Evolutionary conservation across 1,284 basidiomycete species (phyloP).

Genomic region (Trametes versicolor): DNA sequence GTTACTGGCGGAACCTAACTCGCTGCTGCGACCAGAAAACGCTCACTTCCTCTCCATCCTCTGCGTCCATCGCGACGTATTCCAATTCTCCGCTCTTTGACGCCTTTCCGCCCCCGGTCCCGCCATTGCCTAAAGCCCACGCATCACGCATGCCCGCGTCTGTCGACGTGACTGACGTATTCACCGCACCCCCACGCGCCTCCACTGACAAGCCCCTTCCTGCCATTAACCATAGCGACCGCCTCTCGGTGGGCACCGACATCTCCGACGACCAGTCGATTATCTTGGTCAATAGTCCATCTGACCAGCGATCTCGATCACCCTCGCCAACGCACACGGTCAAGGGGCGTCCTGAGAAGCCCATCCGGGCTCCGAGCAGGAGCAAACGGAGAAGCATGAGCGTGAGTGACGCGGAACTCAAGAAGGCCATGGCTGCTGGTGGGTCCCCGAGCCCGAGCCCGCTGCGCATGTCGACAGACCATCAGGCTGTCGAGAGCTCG

Average conservation of each 20-base stretch:
- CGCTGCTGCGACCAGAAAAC: constrained; percentile 51
- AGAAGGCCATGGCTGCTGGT: constrained; percentile 51
- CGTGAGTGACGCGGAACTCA: constrained; percentile 71
- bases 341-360: constrained; percentile 34
- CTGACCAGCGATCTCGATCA: constrained; percentile 47
- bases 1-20: constrained; percentile 16
- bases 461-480: constrained; percentile 43
- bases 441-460: constrained; percentile 48
- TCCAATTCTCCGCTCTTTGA: constrained; percentile 51
- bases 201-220: constrained; percentile 67
- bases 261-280: constrained; percentile 59
- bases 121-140: constrained; percentile 65
- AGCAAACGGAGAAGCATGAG: constrained; percentile 79
- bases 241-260: constrained; percentile 51
- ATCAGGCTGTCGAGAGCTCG: constrained; percentile 42
- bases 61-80: constrained; percentile 46
- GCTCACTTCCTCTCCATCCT: constrained; percentile 51
- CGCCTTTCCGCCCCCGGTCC: constrained; percentile 74
- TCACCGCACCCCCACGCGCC: constrained; percentile 49
- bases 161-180: constrained; percentile 60
- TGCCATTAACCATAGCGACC: constrained; percentile 52
- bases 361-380: constrained; percentile 45
- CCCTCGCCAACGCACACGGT: constrained; percentile 47
- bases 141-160: constrained; percentile 45
- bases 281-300: constrained; percentile 57